phyloP scores from a whole-genome alignment of 1,139 yeast species.

The Debaryomycetaceae sp. region DNA sequence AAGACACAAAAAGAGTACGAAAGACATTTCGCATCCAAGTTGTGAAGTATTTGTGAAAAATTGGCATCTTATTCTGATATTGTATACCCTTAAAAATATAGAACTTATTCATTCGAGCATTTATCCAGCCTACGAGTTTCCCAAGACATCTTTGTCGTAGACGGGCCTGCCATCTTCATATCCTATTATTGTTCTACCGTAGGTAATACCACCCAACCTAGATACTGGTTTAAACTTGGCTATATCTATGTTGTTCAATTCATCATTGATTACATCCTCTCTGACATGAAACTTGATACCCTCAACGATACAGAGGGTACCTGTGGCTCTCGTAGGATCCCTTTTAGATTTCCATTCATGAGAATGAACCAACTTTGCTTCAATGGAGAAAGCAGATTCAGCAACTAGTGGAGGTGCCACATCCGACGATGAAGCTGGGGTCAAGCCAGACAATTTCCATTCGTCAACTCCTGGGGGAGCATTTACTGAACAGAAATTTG shows the following conservation, averaged over 20 bases:
- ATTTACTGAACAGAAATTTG: conserved; percentile 46
- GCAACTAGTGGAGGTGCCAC: conserved; percentile 58
- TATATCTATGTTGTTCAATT: conserved; percentile 38
- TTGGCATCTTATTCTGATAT: too few relatives aligned
- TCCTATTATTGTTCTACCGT: conserved; percentile 40
- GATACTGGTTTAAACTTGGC: conserved; percentile 50
- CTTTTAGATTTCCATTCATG: conserved; percentile 46
- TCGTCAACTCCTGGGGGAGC: conserved; percentile 53
- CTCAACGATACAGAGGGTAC: conserved; percentile 45
- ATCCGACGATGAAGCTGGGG: conserved; percentile 38
- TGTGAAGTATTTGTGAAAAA: too few relatives aligned
- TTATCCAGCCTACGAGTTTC: conserved; percentile 5
- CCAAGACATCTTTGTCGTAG: conserved; percentile 16
- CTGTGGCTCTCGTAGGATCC: conserved; percentile 34
- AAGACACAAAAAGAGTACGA: too few relatives aligned
- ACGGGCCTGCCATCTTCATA: conserved; percentile 45
- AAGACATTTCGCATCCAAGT: too few relatives aligned
- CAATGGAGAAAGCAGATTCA: conserved; percentile 59
- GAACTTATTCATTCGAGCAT: not conserved
- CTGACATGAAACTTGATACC: conserved; percentile 57
- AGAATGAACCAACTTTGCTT: conserved; percentile 43
- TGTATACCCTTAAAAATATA: too few relatives aligned
- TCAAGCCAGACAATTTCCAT: conserved; percentile 54
- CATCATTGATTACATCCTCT: conserved; percentile 49
- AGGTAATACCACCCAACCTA: conserved; percentile 55